Conservation (phyloP, 306 rosid genomes). For the Leucaena leucocephala region DNA sequence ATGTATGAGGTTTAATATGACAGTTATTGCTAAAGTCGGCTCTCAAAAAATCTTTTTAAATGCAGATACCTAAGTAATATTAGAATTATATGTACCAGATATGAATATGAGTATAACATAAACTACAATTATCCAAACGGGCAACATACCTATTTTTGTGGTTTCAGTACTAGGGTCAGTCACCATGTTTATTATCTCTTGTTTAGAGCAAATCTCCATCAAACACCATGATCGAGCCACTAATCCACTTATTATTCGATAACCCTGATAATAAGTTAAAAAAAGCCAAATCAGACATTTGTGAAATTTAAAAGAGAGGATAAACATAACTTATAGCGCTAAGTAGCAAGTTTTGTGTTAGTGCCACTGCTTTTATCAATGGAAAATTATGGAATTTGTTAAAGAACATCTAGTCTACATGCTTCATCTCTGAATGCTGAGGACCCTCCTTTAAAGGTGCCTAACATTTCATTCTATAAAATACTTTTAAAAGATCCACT, state of each 20-base stretch:
- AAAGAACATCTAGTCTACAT: not conserved
- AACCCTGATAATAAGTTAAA: conserved; percentile 60
- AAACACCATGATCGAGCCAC: conserved; percentile 88
- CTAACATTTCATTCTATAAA: not conserved
- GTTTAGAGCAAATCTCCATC: conserved; percentile 82
- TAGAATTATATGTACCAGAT: not conserved
- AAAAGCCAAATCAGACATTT: conserved; percentile 20
- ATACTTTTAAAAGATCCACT: conserved; percentile 18
- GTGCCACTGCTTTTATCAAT: not conserved
- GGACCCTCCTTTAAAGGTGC: not conserved
- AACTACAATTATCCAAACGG: conserved; percentile 20
- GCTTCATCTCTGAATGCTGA: not conserved
- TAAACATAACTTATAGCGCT: not conserved
- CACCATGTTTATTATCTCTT: conserved; percentile 68
- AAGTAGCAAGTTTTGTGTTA: not conserved
- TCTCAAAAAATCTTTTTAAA: not conserved
- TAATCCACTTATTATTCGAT: conserved; percentile 76
- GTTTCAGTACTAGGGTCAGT: conserved; percentile 65
- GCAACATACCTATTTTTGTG: conserved; percentile 71
- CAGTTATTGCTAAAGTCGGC: not conserved
- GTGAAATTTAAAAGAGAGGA: conserved; percentile 11
- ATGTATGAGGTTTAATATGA: not conserved
- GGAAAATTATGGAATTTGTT: not conserved
- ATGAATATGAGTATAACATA: not conserved
- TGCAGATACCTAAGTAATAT: not conserved